These are phyloP conservation scores for Plantago elongata DNA, from an alignment of 257 asterid species.

Conservation along the genomic window DNA sequence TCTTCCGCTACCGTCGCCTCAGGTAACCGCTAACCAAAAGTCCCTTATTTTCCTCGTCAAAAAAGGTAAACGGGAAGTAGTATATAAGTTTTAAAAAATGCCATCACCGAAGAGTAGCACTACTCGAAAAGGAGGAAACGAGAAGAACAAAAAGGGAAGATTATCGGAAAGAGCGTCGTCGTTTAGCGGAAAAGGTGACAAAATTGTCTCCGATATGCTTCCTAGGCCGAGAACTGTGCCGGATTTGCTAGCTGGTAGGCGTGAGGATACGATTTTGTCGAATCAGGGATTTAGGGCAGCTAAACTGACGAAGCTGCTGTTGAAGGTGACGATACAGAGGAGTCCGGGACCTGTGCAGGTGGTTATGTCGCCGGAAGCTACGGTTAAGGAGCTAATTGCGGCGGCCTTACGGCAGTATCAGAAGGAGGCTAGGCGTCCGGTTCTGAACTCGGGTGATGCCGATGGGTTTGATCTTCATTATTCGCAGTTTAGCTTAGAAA, in stretches of 20 bases:
- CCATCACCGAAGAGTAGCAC: conserved; percentile 49
- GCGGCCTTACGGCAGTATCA: conserved; percentile 61
- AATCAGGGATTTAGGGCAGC: conserved; percentile 26
- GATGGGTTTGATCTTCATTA: conserved; percentile 70
- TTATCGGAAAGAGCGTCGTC: conserved; percentile 56
- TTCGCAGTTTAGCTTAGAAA: conserved; percentile 84
- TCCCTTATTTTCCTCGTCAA: too few species aligned
- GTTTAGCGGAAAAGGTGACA: conserved; percentile 37
- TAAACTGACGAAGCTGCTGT: conserved; percentile 60
- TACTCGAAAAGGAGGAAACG: conserved; percentile 43
- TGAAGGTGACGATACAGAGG: conserved; percentile 80
- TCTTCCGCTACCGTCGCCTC: conserved; percentile 45
- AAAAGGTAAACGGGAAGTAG: too few species aligned
- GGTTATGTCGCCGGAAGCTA: conserved; percentile 58
- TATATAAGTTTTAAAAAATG: conserved; percentile 26
- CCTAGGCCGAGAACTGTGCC: conserved; percentile 76
- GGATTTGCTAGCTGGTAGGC: conserved; percentile 34
- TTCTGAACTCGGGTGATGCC: conserved; percentile 30
- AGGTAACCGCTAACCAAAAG: conserved; percentile 16
- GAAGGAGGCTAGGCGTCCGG: conserved; percentile 68
- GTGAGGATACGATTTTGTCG: conserved; percentile 18
- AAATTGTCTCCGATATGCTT: conserved; percentile 24
- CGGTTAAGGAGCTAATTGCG: conserved; percentile 65
- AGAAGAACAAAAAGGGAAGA: conserved; percentile 52
- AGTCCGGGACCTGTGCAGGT: conserved; percentile 75